Percentiles rank a stretch among this genome's conserved stretches.
These are phyloP conservation scores for Ceratorhiza oryzae-sativae DNA, from an alignment of 1,284 basidiomycete genomes.

Conservation along the genomic window DNA sequence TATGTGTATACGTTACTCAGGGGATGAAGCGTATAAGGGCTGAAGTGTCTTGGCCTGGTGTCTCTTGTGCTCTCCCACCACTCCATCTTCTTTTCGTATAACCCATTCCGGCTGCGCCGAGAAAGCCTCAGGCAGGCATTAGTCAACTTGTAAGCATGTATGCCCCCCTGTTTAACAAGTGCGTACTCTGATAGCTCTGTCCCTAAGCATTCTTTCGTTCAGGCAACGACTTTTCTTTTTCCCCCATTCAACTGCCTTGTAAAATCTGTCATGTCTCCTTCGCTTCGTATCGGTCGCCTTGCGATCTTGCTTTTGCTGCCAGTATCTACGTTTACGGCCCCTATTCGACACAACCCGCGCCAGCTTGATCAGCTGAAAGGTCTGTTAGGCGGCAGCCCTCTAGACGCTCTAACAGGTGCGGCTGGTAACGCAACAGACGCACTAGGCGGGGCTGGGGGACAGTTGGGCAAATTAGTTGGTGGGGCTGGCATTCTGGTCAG, in stretches of 20 bases:
- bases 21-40: conserved; percentile 1
- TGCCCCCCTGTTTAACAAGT: too few species aligned
- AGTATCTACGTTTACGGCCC: conserved; percentile 3
- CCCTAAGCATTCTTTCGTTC: conserved; percentile 2
- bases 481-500: background rate
- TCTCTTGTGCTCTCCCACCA: background rate
- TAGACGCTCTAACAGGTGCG: background rate
- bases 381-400: conserved; percentile 5
- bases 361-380: conserved; percentile 30
- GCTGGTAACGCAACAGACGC: background rate
- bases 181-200: background rate
- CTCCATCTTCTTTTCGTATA: conserved; percentile 1
- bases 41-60: background rate
- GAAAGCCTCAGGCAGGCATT: conserved; percentile 38
- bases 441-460: background rate
- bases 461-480: conserved; percentile 3
- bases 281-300: background rate
- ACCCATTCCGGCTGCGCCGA: conserved; percentile 20
- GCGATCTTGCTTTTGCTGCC: conserved; percentile 18
- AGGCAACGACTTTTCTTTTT: conserved; percentile 5
- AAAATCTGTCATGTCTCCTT: background rate
- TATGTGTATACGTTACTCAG: background rate
- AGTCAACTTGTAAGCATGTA: conserved; percentile 6
- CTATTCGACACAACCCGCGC: conserved; percentile 9
- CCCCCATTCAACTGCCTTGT: background rate